phyloP scores from a whole-genome alignment of 768 basidiomycete genomes.

The Porphyrellus cyaneotinctus region DNA sequence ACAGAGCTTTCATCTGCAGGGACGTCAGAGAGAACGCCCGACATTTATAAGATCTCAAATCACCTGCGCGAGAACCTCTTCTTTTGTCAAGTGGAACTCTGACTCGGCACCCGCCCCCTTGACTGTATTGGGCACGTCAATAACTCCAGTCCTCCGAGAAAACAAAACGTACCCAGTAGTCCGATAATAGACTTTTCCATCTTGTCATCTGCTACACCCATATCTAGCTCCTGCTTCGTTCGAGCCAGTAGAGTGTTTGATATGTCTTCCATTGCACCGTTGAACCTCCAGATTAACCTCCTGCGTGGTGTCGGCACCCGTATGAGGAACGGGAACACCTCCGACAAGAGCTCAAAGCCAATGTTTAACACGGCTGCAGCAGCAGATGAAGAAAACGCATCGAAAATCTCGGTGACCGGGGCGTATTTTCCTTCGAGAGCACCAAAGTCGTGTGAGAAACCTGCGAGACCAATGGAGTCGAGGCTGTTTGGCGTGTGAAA shows the following conservation, averaged over 20 bases:
- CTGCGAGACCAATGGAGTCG: constrained; percentile 57
- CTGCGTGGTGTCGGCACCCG: constrained; percentile 36
- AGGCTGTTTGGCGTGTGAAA: constrained; percentile 32
- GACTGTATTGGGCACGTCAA: constrained; percentile 24
- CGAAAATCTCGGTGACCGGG: constrained; percentile 39
- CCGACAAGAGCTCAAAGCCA: constrained; percentile 33
- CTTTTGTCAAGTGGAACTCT: constrained; percentile 23
- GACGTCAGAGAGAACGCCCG: not conserved
- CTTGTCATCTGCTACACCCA: constrained; percentile 16
- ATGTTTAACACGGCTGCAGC: constrained; percentile 25
- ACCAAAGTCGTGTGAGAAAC: constrained; percentile 58
- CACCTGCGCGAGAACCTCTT: constrained; percentile 29
- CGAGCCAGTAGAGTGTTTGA: constrained; percentile 39
- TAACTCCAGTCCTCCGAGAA: not conserved
- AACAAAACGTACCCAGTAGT: constrained; percentile 18
- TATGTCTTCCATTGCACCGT: constrained; percentile 36
- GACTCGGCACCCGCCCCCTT: constrained; percentile 33
- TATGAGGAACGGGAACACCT: constrained; percentile 18
- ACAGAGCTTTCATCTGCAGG: constrained; percentile 30
- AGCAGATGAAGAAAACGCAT: constrained; percentile 27
- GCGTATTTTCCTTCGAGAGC: constrained; percentile 45
- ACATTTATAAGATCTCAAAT: not conserved
- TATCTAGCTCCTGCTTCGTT: constrained; percentile 33
- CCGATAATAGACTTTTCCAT: constrained; percentile 25
- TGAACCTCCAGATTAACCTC: constrained; percentile 6